Conservation (phyloP, 768 basidiomycete species). For the Tricholoma terreum region DNA sequence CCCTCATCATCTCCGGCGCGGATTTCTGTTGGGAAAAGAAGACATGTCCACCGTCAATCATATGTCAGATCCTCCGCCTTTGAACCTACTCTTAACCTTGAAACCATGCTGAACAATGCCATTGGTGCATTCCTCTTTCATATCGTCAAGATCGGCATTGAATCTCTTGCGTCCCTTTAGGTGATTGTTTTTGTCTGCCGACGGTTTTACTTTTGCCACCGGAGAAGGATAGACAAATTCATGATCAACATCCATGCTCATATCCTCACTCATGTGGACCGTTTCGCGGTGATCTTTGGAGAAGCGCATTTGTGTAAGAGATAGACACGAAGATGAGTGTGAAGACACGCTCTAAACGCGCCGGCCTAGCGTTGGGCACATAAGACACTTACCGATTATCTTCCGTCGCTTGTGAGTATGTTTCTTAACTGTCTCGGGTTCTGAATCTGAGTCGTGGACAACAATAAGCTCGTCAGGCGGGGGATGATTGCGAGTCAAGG, state of each 20-base stretch:
- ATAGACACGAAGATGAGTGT: not conserved
- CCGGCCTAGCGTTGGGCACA: conserved; percentile 4
- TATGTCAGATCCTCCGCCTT: not conserved
- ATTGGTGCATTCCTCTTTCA: conserved; percentile 34
- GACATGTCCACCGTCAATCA: not conserved
- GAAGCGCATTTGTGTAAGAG: conserved; percentile 1
- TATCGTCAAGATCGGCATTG: conserved; percentile 51
- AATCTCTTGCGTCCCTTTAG: conserved; percentile 59
- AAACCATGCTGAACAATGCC: conserved; percentile 38
- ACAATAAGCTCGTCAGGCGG: conserved; percentile 9
- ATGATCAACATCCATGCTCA: conserved; percentile 5
- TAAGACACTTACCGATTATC: conserved; percentile 24
- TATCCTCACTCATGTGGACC: conserved; percentile 4
- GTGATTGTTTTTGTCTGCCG: conserved; percentile 34
- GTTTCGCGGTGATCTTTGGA: not conserved
- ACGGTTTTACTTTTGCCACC: not conserved
- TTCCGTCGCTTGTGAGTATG: conserved; percentile 31
- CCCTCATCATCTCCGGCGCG: conserved; percentile 61
- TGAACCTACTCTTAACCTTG: conserved; percentile 38
- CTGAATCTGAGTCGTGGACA: conserved; percentile 19
- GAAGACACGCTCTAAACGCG: conserved; percentile 11
- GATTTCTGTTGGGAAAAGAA: conserved; percentile 36
- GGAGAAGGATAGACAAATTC: not conserved
- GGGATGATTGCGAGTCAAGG: not conserved
- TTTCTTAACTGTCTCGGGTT: conserved; percentile 14